These are phyloP conservation scores for Thamnidium elegans DNA, from an alignment of 192 early-diverging fungal species.

Conservation along the genomic window DNA sequence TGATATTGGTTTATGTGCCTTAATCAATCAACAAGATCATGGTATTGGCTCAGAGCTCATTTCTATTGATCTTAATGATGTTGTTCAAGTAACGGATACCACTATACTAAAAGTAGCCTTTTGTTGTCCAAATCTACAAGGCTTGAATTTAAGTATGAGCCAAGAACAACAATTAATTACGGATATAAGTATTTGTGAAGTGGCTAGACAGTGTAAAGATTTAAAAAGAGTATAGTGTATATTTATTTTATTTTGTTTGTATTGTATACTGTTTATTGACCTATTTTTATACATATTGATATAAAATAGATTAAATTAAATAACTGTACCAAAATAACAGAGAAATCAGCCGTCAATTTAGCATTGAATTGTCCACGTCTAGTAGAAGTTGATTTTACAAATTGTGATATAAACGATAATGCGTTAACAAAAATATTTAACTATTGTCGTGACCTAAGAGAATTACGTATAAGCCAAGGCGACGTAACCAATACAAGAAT, in stretches of 20 bases:
- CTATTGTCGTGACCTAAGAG: conserved; percentile 45
- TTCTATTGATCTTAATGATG: conserved; percentile 53
- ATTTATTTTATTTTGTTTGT: not conserved
- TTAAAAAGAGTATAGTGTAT: conserved; percentile 50
- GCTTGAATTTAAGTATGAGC: conserved; percentile 52
- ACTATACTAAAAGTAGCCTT: conserved; percentile 42
- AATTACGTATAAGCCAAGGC: conserved; percentile 45
- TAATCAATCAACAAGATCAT: conserved; percentile 28
- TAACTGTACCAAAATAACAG: conserved; percentile 48
- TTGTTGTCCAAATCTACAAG: conserved; percentile 50
- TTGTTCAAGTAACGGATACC: conserved; percentile 41
- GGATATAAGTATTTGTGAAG: conserved; percentile 40
- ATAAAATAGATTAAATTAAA: conserved; percentile 53
- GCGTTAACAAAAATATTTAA: conserved; percentile 44
- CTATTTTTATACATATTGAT: conserved; percentile 1
- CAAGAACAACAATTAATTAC: conserved; percentile 22
- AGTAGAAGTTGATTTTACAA: conserved; percentile 54
- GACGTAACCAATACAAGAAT: conserved; percentile 21
- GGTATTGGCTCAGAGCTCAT: conserved; percentile 34
- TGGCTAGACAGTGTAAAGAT: conserved; percentile 44
- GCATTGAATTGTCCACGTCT: conserved; percentile 47
- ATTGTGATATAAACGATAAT: conserved; percentile 49
- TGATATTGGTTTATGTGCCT: conserved; percentile 41
- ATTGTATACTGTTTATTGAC: not conserved
- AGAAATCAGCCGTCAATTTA: conserved; percentile 44